These are phyloP conservation scores for Pyrenula aspistea DNA, from an alignment of 495 filamentous ascomycete genomes.

Conservation along the genomic window DNA sequence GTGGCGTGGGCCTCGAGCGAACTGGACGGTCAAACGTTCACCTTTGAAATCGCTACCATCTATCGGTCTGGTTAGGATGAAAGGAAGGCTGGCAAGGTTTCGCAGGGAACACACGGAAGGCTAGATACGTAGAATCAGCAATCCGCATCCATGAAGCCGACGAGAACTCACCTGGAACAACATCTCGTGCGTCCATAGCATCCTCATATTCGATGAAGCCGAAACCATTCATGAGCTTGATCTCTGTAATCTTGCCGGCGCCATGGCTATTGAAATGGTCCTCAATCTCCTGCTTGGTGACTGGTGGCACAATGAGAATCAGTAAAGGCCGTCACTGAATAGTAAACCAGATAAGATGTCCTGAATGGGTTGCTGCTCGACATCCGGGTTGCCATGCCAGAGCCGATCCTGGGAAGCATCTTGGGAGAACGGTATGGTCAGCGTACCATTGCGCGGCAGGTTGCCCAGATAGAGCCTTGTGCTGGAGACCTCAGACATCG, in stretches of 20 bases:
- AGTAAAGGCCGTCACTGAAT: constrained; percentile 15
- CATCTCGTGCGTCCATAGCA: constrained; percentile 90
- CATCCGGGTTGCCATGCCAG: background rate
- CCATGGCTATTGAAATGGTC: constrained; percentile 91
- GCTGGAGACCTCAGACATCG: constrained; percentile 62
- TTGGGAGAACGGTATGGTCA: constrained; percentile 5
- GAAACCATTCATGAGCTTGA: constrained; percentile 99
- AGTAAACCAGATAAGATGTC: constrained; percentile 6
- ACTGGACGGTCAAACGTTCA: constrained; percentile 91
- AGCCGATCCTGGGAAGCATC: background rate
- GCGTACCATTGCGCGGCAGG: constrained; percentile 90
- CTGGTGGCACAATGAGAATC: constrained; percentile 32
- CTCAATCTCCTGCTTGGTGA: constrained; percentile 92
- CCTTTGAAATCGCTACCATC: constrained; percentile 98
- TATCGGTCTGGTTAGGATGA: constrained; percentile 23
- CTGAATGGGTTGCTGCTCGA: background rate
- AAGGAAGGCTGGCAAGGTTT: constrained; percentile 7
- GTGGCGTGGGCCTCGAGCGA: constrained; percentile 86
- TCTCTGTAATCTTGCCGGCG: constrained; percentile 91
- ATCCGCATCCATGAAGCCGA: constrained; percentile 3
- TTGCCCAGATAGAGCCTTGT: constrained; percentile 96
- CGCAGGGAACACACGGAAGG: constrained; percentile 5
- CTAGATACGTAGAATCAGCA: constrained; percentile 1
- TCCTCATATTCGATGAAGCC: constrained; percentile 99
- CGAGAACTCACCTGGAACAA: constrained; percentile 72